phyloP scores from a whole-genome alignment of 306 rosid genomes.

The Inga leiocalycina region DNA sequence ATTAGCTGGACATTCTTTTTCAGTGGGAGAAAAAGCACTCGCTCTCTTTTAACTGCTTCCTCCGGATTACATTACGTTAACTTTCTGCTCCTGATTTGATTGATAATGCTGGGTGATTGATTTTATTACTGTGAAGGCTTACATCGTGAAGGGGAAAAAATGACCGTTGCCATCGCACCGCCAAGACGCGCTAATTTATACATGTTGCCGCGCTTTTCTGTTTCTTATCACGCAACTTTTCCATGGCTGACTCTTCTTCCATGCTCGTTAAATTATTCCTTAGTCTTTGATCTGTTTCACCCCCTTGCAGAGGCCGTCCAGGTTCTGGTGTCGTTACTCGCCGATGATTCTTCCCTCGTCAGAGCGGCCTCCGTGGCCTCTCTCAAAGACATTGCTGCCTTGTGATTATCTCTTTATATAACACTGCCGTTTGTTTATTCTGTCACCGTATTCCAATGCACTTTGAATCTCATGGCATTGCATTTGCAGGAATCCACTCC shows the following conservation, averaged over 20 bases:
- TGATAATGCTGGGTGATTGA: neutral
- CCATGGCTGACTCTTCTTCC: constrained; percentile 47
- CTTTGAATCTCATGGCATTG: constrained; percentile 10
- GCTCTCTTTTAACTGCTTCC: no score
- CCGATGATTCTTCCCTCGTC: constrained; percentile 63
- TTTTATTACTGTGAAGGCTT: neutral
- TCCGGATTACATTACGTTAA: no score
- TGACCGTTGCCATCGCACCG: neutral
- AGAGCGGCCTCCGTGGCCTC: constrained; percentile 64
- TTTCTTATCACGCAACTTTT: neutral
- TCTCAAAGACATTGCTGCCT: constrained; percentile 54
- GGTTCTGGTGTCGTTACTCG: constrained; percentile 61
- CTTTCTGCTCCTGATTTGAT: neutral
- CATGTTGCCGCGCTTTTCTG: neutral
- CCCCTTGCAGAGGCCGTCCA: constrained; percentile 59
- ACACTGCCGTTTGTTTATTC: neutral
- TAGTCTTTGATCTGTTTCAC: neutral
- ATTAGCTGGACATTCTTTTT: neutral
- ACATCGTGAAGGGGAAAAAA: neutral
- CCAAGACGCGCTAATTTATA: neutral
- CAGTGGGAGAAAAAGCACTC: neutral
- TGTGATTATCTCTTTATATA: constrained; percentile 36
- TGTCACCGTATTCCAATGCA: neutral
- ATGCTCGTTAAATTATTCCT: neutral
- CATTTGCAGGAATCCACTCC: constrained; percentile 49